A percentile compares a stretch with the other conserved stretches of the same genome.
Conservation (phyloP, 108 stramenopile genomes). For the Conticribra weissflogii region DNA sequence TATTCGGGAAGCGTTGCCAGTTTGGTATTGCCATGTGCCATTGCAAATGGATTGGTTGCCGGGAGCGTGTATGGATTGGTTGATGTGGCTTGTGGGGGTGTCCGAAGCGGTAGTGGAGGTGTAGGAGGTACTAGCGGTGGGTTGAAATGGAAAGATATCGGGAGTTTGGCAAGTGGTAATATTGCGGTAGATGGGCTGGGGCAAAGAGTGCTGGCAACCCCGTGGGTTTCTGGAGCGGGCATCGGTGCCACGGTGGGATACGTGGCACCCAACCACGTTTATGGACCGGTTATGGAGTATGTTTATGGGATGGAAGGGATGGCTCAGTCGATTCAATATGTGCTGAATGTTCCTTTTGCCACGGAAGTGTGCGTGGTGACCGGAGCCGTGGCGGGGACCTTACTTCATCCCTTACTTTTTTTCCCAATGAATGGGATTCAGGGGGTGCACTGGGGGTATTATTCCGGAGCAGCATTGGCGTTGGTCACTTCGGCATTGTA, state of each 20-base stretch:
- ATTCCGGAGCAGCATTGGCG: slow-evolving; percentile 36
- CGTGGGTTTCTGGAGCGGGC: slow-evolving; percentile 44
- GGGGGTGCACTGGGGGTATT: slow-evolving; percentile 44
- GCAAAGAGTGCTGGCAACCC: slow-evolving; percentile 14
- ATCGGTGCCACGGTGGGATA: slow-evolving; percentile 49
- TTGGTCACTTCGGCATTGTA: slow-evolving; percentile 33
- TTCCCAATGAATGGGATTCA: slow-evolving; percentile 46
- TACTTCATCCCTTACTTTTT: slow-evolving; percentile 55
- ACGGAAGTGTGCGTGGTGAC: slow-evolving; percentile 48
- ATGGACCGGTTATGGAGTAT: slow-evolving; percentile 43
- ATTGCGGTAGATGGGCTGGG: too few relatives aligned
- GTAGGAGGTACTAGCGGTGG: too few relatives aligned
- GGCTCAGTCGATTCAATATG: slow-evolving; percentile 18
- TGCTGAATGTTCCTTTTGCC: slow-evolving; percentile 37
- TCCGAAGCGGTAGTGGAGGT: neutral
- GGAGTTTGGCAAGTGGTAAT: too few relatives aligned
- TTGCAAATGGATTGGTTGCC: slow-evolving; percentile 47
- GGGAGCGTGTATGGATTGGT: slow-evolving; percentile 32
- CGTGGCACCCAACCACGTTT: slow-evolving; percentile 40
- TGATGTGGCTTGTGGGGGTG: slow-evolving; percentile 29
- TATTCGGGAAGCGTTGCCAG: slow-evolving; percentile 38
- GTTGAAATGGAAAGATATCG: neutral
- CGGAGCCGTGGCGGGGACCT: slow-evolving; percentile 44
- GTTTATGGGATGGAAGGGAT: slow-evolving; percentile 47
- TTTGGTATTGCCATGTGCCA: slow-evolving; percentile 50